Evolutionary conservation across 257 asterid species (phyloP), one percentile per base, ranked within the genome.

Genomic region (Solanum etuberosum): DNA sequence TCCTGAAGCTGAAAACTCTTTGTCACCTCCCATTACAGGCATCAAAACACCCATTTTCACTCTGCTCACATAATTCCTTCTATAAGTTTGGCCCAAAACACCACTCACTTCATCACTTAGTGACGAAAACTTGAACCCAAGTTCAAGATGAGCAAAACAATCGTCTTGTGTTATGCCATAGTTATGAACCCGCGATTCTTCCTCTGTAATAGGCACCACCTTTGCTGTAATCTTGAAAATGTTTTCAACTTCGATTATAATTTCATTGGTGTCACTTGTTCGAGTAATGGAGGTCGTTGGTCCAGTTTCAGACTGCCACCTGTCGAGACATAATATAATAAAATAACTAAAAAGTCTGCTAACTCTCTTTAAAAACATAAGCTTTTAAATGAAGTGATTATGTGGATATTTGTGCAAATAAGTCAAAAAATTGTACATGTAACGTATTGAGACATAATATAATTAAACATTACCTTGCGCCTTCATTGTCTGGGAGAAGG

Each of bases 1-100:
- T 57, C 89, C 87, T 1, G 94, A 88, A 40, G 91, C 89, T 3
- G 87, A 78, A 25, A 90, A 93, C 3, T 87, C 91, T 12, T 32
- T 90, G 5, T 88, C 95, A 0, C 97, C 96, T 23, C 97, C 97
- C 70, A 94, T 90, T n/a, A 94, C 97, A 3, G 94, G 95, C 81
- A 73, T 73, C 31, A 73, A 35, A 35, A 12, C 81, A 35, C 48
- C 81, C 48, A 72, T 72, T 11, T 92, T 94, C 16, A 74, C 90
- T 23, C 88, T 88, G 48, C 92, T 93, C 78, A 91, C 94, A n/a
- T 94, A 94, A 31, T 89, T 89, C 23, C 87, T 89, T 23, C 89
- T 25, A 31, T 94, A 94, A 0, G 97, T 93, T 48, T 93, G 95
- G 9, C 98, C 98, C 27, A 94, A 63, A 35, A 94, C 93, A 34